Evolutionary conservation across 805 yeast species (phyloP).

Genomic region (Blastobotrys americana): DNA sequence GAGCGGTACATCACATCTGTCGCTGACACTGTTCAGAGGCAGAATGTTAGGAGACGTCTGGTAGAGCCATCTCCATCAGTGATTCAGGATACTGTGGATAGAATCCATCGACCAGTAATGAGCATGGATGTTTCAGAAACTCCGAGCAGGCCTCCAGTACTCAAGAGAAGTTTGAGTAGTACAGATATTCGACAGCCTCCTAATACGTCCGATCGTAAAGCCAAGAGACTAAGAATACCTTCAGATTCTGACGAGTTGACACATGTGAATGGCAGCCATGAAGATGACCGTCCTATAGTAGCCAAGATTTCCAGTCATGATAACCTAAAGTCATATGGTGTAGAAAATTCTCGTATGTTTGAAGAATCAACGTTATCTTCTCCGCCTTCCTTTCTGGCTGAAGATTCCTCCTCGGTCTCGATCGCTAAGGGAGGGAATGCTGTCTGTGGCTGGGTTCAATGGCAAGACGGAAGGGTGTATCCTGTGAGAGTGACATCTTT

Average conservation of each 20-base stretch:
- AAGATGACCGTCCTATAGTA: too few relatives aligned
- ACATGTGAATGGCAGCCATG: neutral
- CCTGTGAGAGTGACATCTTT: neutral
- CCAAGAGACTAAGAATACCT: neutral
- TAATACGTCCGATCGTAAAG: neutral
- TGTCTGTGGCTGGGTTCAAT: neutral
- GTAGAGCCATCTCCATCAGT: neutral
- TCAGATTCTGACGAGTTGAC: neutral
- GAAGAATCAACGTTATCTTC: neutral
- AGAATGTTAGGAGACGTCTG: neutral
- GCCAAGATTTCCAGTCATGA: too few relatives aligned
- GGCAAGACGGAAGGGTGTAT: neutral
- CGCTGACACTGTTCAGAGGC: neutral
- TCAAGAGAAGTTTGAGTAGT: neutral
- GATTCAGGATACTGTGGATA: neutral
- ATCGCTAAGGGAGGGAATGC: too few relatives aligned
- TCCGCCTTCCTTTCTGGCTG: neutral
- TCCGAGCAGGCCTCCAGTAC: neutral
- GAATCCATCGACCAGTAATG: neutral
- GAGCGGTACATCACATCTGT: too few relatives aligned
- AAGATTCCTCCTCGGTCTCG: neutral
- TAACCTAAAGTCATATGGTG: neutral
- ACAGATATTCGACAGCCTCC: neutral
- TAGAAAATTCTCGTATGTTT: neutral
- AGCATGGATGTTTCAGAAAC: neutral